These are phyloP conservation scores for Diaporthe velutina DNA, from an alignment of 2,329 filamentous ascomycete species.

Conservation along the genomic window DNA sequence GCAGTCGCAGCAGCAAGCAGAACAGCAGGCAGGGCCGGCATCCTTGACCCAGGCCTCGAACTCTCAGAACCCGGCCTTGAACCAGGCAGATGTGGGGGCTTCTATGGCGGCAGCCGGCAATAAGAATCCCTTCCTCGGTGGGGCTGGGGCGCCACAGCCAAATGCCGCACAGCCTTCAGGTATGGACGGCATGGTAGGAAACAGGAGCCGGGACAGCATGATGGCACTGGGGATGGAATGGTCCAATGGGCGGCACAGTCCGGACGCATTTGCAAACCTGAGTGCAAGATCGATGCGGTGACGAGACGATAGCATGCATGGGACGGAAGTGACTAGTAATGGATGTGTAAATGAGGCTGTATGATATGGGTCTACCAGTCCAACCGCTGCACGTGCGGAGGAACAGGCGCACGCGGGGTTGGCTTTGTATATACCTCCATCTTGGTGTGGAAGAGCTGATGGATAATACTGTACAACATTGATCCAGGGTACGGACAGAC, in stretches of 20 bases:
- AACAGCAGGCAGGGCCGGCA: constrained; percentile 43
- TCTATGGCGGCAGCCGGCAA: constrained; percentile 47
- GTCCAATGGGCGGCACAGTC: constrained; percentile 80
- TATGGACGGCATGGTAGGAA: constrained; percentile 48
- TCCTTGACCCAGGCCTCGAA: constrained; percentile 34
- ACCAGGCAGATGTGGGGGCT: constrained; percentile 43
- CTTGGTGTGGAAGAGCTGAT: constrained; percentile 5
- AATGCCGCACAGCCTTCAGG: constrained; percentile 41
- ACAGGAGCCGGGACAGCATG: constrained; percentile 79
- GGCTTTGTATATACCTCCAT: constrained; percentile 5
- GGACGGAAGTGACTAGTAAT: neutral
- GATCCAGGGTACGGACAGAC: neutral
- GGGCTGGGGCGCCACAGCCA: constrained; percentile 44
- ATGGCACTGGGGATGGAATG: constrained; percentile 75
- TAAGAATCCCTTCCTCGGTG: constrained; percentile 70
- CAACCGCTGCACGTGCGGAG: constrained; percentile 14
- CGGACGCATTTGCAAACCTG: constrained; percentile 83
- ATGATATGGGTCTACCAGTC: constrained; percentile 3
- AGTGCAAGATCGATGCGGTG: constrained; percentile 69
- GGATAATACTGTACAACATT: constrained; percentile 33
- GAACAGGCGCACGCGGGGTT: constrained; percentile 18
- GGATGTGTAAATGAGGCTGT: constrained; percentile 21
- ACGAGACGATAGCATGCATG: constrained; percentile 40
- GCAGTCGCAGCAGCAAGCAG: constrained; percentile 44
- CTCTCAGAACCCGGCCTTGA: constrained; percentile 50